Conservation (phyloP, 2,329 filamentous ascomycete species). For the Xylaria sp. region DNA sequence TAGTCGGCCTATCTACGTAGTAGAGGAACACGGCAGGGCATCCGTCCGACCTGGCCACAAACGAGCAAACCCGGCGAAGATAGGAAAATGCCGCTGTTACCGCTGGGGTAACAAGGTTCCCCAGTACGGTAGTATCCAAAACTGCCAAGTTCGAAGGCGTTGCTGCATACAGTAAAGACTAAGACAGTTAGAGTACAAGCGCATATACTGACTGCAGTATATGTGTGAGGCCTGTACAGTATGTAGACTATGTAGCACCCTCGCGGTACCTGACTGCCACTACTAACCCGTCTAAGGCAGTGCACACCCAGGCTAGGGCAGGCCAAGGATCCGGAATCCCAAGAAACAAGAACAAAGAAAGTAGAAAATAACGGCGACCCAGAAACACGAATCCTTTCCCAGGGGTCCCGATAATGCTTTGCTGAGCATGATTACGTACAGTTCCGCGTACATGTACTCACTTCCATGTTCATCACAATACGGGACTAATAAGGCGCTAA, state of each 20-base stretch:
- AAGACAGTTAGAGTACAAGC: not conserved
- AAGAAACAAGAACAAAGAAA: slow-evolving; percentile 23
- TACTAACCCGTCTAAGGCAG: not conserved
- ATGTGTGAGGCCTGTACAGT: not conserved
- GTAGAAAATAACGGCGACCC: slow-evolving; percentile 6
- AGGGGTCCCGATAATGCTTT: slow-evolving; percentile 26
- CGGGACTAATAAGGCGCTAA: slow-evolving; percentile 4
- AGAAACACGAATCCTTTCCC: slow-evolving; percentile 32
- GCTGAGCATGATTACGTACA: slow-evolving; percentile 17
- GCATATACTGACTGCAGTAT: not conserved
- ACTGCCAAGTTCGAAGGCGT: slow-evolving; percentile 22
- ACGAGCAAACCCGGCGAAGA: not conserved
- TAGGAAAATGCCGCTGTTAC: slow-evolving; percentile 15
- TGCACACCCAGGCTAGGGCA: not conserved
- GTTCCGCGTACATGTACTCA: slow-evolving; percentile 15
- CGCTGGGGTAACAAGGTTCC: slow-evolving; percentile 21
- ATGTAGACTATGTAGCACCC: not conserved
- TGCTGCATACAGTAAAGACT: slow-evolving; percentile 3
- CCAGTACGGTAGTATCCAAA: slow-evolving; percentile 5
- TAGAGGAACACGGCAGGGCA: not conserved
- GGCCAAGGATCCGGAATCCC: slow-evolving; percentile 18
- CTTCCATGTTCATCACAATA: slow-evolving; percentile 33
- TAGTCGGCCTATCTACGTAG: not conserved
- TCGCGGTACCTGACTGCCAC: not conserved
- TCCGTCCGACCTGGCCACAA: slow-evolving; percentile 3